Base-by-base conservation (phyloP, 1,139 yeast genomes). In the Saccharomyces hybrid region DNA sequence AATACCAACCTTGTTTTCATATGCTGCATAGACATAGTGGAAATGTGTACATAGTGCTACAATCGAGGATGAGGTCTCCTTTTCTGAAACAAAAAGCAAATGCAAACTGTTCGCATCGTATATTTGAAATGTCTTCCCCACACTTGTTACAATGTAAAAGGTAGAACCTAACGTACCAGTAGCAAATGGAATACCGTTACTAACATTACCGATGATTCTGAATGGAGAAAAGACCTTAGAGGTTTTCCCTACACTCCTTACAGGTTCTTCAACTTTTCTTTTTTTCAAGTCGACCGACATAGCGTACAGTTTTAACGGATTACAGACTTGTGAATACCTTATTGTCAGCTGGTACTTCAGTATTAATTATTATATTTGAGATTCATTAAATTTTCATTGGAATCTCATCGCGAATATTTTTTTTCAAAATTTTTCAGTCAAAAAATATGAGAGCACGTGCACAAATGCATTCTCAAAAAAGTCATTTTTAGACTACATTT, bases 91-190 rank as follows among this genome's bases (percentile, higher is more conserved):
- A 72, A 93, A 95, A 42, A 93, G 74, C 60, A 93, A 76, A 64
- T 88, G 95, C 59, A 93, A 77, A 4, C 88, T 89, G 47, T 93
- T 82, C 14, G 96, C 96, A 73, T 93, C 99, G 66, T 88, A 95
- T 42, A 93, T 88, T 70, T 93, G 99, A 72, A 93, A 89, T 1
- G 95, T 80, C 56, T 83, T 78, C 4, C 97, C 99, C 28, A 93
- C 96, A 41, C 89, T 84, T 0, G 99, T 91, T 11, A 88, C 96
- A 50, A 89, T 82, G 64, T 91, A 86, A 65, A 87, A 91, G 0
- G 95, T 84, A 16, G 88, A 79, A 55, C 99, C 99, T 56, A 93
- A 77, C 1, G 93, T 83, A 31, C 98, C 96, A 34, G 90, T 76
- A 9, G 97, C 89, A 68, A 90, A 87, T 2, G 98, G 98, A 1